Percentiles rank a stretch among this genome's conserved stretches.
These are phyloP conservation scores for Pseudopithomyces maydicus DNA, from an alignment of 2,329 filamentous ascomycete species.

Conservation along the genomic window DNA sequence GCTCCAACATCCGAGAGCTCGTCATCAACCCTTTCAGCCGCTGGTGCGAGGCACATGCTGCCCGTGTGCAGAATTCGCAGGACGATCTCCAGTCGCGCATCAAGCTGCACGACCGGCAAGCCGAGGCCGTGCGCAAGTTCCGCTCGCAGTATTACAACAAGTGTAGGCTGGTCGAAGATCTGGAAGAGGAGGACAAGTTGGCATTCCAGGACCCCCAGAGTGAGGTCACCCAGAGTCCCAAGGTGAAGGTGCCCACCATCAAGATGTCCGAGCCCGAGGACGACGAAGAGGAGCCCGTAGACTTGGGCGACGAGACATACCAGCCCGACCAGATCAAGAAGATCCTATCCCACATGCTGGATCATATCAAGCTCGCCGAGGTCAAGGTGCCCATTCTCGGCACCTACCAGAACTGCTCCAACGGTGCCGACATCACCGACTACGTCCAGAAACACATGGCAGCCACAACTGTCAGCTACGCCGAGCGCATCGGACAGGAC, in stretches of 20 bases:
- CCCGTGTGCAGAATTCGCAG: conserved; percentile 88
- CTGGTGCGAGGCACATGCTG: conserved; percentile 95
- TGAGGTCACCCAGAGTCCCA: conserved; percentile 54
- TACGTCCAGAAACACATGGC: conserved; percentile 90
- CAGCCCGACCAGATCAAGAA: conserved; percentile 87
- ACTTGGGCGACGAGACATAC: conserved; percentile 90
- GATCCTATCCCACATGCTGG: conserved; percentile 83
- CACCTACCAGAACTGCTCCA: conserved; percentile 90
- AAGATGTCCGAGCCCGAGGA: conserved; percentile 77
- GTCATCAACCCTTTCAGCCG: conserved; percentile 92
- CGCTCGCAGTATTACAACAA: conserved; percentile 99
- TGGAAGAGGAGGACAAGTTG: conserved; percentile 98
- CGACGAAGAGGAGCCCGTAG: conserved; percentile 76
- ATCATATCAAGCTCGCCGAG: conserved; percentile 84
- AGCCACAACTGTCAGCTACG: conserved; percentile 82
- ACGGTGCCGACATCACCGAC: conserved; percentile 90
- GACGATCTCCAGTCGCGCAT: conserved; percentile 90
- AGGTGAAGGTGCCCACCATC: conserved; percentile 77
- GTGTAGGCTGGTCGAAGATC: conserved; percentile 90
- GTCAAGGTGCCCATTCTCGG: conserved; percentile 95
- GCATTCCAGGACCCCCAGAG: conserved; percentile 85
- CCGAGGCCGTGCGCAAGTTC: conserved; percentile 87
- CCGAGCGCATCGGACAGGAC: conserved; percentile 94
- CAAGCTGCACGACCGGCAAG: conserved; percentile 91
- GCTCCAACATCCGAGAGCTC: conserved; percentile 92